Conservation (phyloP, 225 moss, liverwort and hornwort genomes). For the Bryoerythrophyllum caledonicum region DNA sequence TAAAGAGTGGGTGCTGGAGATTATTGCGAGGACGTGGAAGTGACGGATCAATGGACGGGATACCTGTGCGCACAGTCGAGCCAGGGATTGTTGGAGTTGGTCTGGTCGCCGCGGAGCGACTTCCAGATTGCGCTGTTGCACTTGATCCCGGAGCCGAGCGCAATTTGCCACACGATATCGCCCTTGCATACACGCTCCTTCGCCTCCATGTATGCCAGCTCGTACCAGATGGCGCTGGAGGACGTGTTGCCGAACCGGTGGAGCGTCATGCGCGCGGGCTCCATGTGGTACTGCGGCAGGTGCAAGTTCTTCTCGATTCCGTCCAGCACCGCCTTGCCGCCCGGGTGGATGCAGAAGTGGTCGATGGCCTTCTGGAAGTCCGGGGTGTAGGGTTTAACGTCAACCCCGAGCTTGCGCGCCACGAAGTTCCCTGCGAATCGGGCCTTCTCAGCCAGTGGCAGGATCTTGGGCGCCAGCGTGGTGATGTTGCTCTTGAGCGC, state of each 20-base stretch:
- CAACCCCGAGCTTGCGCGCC: slow-evolving; percentile 21
- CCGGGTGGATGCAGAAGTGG: slow-evolving; percentile 46
- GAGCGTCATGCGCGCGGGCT: slow-evolving; percentile 33
- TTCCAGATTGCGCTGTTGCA: slow-evolving; percentile 46
- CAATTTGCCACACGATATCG: slow-evolving; percentile 38
- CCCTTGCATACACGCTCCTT: slow-evolving; percentile 24
- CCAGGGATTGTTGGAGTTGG: slow-evolving; percentile 24
- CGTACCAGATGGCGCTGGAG: slow-evolving; percentile 39
- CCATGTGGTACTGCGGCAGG: slow-evolving; percentile 29
- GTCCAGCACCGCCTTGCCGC: slow-evolving; percentile 36
- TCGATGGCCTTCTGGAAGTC: slow-evolving; percentile 30
- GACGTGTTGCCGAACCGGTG: slow-evolving; percentile 43
- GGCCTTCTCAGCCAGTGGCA: slow-evolving; percentile 29
- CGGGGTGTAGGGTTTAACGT: slow-evolving; percentile 20
- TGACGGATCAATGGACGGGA: slow-evolving; percentile 1
- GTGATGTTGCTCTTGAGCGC: slow-evolving; percentile 34
- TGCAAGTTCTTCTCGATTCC: slow-evolving; percentile 29
- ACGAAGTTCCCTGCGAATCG: slow-evolving; percentile 27
- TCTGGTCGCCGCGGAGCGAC: slow-evolving; percentile 24
- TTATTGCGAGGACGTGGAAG: too few species aligned
- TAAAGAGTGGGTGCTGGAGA: too few species aligned
- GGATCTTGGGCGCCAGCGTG: slow-evolving; percentile 25
- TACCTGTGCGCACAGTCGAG: slow-evolving; percentile 20
- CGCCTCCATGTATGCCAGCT: slow-evolving; percentile 42
- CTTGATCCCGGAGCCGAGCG: slow-evolving; percentile 39